phyloP scores from a whole-genome alignment of 306 rosid species.

The Dryas drummondii region DNA sequence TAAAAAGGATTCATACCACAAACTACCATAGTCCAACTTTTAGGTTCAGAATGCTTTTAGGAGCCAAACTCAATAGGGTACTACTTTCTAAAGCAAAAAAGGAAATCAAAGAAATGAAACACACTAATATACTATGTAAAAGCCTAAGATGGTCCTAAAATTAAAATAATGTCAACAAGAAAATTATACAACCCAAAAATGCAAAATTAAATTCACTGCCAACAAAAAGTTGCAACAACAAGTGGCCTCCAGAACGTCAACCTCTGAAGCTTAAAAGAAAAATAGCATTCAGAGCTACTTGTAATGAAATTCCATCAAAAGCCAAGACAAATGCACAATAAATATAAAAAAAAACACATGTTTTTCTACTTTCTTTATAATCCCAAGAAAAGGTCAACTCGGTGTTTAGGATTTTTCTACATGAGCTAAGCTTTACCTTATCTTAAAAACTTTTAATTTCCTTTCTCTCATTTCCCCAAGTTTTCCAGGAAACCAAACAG shows the following conservation, averaged over 20 bases:
- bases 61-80: neutral
- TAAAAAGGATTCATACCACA: slow-evolving; percentile 1
- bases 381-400: slow-evolving; percentile 12
- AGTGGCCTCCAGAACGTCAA: slow-evolving; percentile 14
- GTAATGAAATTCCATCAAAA: neutral
- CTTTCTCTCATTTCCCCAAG: slow-evolving; percentile 8
- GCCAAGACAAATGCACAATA: neutral
- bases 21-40: slow-evolving; percentile 1
- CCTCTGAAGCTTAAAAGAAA: neutral
- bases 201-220: neutral
- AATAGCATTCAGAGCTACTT: neutral
- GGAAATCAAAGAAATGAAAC: neutral
- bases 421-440: slow-evolving; percentile 11
- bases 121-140: neutral
- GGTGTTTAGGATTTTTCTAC: slow-evolving; percentile 5
- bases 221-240: slow-evolving; percentile 4
- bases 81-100: neutral
- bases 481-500: slow-evolving; percentile 21
- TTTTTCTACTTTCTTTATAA: neutral
- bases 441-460: neutral
- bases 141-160: neutral
- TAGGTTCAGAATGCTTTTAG: neutral
- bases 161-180: neutral
- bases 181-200: neutral
- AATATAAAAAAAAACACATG: neutral